Base-by-base conservation (phyloP, 495 filamentous ascomycete species). In the Penicillium diatomitis region DNA sequence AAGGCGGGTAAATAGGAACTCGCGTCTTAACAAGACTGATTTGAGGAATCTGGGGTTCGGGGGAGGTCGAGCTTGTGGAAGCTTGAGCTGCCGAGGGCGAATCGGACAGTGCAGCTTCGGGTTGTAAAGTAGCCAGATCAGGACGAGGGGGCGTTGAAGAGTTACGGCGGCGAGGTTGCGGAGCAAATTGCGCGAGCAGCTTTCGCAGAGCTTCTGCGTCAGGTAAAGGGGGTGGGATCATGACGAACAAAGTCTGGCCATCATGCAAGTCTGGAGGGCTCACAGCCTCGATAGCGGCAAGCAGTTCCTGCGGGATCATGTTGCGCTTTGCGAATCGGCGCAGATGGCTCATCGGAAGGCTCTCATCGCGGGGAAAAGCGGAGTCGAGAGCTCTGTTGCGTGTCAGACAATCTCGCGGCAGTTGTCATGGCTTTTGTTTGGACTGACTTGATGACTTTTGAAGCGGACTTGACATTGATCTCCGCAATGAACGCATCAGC, bases 1-100 rank as follows among this genome's bases (percentile, higher is more conserved):
- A 83, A 0, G 92, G 90, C 29, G 88, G 77, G 8, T 86, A 69
- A 37, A 83, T 71, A 11, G 92, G 92, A 12, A 97, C 80, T 3
- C 73, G 69, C 12, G 85, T 74, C 7, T 69, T 71, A 40, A 70
- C 54, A 12, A 80, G 73, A 39, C 40, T 20, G 32, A 66, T 46
- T 60, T 62, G 48, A 65, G 63, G 72, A 52, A 48, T 33, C 51
- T 49, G 11, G 27, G 46, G 8, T 42, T 47, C 48, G 42, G 47
- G 32, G 46, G 6, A 29, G 46, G 42, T 32, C 35, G 38, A 38
- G 47, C 67, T 66, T 38, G 61, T 60, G 34, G 44, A 46, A 4
- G 47, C 10, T 8, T 32, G 27, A 20, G 20, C 20, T 20, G 20
- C 20, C 20, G n/a, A 11, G 27, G 12, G 47, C 10, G 32, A 33